Evolutionary conservation across 1,139 yeast genomes (phyloP), one percentile per base, ranked within the genome.

Genomic region (Lodderomyces parapsilosis): DNA sequence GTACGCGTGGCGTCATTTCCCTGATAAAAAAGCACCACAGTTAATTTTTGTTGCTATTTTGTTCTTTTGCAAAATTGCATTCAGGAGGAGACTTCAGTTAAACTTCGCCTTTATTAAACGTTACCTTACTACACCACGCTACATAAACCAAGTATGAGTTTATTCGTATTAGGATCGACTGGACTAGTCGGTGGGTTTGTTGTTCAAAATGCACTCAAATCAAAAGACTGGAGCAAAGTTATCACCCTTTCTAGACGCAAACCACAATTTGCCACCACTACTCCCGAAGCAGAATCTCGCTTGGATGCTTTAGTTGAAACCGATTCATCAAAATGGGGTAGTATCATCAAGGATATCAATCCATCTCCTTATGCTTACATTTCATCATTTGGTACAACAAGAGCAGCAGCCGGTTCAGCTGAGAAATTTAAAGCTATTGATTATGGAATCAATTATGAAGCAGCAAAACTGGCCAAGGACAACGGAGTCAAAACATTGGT

Each of bases 301-400:
- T 18, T 49, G 20, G 41, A 41, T 10, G 15, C 49, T 4, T 36
- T 49, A 11, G 43, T 45, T 13, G 50, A 48, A 19, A 2, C 57
- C 8, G 75, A 78, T 43, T 49, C 67, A 9, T 46, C 48, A 1
- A 62, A 67, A 39, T 81, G 86, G 84, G 58, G 59, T 1, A 59
- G 49, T 6, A 43, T 57, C 10, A 59, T 68, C 38, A 15, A 30
- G 15, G 52, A 43, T 5, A 37, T 49, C 20, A 33, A 32, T 24
- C 43, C 46, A 14, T 48, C 28, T 50, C 57, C 57, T 46, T 59
- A 45, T 22, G 48, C 70, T 1, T 70, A 80, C 45, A 76, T 83
- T 49, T 77, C 87, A 1, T 80, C 82, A 0, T 75, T 88, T 53
- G 95, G 90, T 11, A 85, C 96, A n/a, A 87, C 95, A 1, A 71